Evolutionary conservation across 768 basidiomycete genomes (phyloP).

Genomic region (Panellus pusillus): DNA sequence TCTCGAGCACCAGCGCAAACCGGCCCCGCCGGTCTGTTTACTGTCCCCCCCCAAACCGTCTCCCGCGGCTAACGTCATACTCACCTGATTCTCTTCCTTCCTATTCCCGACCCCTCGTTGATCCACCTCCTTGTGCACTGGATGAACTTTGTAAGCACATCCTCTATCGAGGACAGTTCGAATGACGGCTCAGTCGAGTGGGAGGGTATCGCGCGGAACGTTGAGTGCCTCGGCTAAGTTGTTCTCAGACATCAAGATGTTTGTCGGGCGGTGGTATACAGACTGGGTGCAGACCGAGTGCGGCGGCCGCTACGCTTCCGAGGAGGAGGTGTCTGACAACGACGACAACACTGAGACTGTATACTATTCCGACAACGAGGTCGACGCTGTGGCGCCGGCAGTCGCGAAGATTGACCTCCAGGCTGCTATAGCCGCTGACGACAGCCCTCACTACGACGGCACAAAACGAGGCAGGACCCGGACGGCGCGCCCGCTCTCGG

Average conservation of each 20-base stretch:
- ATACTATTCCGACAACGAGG: too few relatives aligned
- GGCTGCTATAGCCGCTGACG: too few relatives aligned
- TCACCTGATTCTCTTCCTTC: slow-evolving; percentile 65
- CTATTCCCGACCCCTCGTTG: slow-evolving; percentile 71
- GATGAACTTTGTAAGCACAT: slow-evolving; percentile 77
- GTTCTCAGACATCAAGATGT: slow-evolving; percentile 71
- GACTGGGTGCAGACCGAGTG: slow-evolving; percentile 52
- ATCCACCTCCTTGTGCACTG: slow-evolving; percentile 74
- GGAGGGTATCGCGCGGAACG: slow-evolving; percentile 88
- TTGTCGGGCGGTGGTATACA: slow-evolving; percentile 74
- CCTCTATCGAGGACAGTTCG: too few relatives aligned
- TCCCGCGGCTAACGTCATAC: slow-evolving; percentile 70
- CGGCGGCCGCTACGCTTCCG: slow-evolving; percentile 25
- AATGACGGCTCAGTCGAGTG: slow-evolving; percentile 70
- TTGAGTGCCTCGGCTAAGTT: slow-evolving; percentile 87
- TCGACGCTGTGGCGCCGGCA: too few relatives aligned
- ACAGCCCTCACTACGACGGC: too few relatives aligned
- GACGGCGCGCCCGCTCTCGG: too few relatives aligned
- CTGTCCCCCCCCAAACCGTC: slow-evolving; percentile 49
- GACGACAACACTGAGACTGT: too few relatives aligned
- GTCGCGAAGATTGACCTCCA: too few relatives aligned
- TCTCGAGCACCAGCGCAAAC: slow-evolving; percentile 24
- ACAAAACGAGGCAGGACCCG: too few relatives aligned
- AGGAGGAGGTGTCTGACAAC: slow-evolving; percentile 32
- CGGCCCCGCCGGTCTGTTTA: slow-evolving; percentile 31